These are phyloP conservation scores for Vitis rupestris DNA, from an alignment of 164 flowering plant genomes.

Conservation along the genomic window DNA sequence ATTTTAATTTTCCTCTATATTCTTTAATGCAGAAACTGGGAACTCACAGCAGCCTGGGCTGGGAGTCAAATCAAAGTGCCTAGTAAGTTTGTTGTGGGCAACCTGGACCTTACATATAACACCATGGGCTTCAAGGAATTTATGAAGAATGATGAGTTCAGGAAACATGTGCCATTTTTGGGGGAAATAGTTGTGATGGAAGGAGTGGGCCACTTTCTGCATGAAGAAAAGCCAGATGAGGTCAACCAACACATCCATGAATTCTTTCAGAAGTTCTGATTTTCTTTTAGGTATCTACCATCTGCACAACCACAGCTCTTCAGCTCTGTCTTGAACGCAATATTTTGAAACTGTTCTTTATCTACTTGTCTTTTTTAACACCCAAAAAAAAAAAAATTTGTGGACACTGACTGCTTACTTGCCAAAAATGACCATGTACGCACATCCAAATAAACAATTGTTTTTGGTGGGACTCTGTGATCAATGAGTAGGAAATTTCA, in stretches of 20 bases:
- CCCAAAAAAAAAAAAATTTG: no score
- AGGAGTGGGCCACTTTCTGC: conserved; percentile 62
- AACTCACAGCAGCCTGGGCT: conserved; percentile 61
- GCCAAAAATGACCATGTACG: no score
- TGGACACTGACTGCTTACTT: no score
- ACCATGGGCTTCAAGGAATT: conserved; percentile 38
- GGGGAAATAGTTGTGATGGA: conserved; percentile 59
- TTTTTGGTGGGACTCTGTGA: no score
- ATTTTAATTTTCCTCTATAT: no score
- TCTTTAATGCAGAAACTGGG: conserved; percentile 54
- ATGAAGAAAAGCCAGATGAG: conserved; percentile 55
- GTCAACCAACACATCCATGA: conserved; percentile 45
- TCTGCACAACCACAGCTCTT: no score
- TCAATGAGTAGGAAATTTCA: no score
- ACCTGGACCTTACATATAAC: conserved; percentile 48
- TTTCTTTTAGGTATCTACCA: no score
- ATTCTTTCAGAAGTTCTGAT: conserved; percentile 25
- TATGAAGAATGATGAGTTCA: conserved; percentile 48
- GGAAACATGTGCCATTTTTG: conserved; percentile 52
- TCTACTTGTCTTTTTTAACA: no score
- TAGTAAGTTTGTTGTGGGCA: conserved; percentile 59
- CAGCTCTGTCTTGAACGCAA: no score
- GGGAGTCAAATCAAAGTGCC: conserved; percentile 54
- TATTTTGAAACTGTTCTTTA: no score
- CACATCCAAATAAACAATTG: no score